Base-by-base conservation (phyloP, 768 basidiomycete genomes). In the Flagelloscypha sp. region DNA sequence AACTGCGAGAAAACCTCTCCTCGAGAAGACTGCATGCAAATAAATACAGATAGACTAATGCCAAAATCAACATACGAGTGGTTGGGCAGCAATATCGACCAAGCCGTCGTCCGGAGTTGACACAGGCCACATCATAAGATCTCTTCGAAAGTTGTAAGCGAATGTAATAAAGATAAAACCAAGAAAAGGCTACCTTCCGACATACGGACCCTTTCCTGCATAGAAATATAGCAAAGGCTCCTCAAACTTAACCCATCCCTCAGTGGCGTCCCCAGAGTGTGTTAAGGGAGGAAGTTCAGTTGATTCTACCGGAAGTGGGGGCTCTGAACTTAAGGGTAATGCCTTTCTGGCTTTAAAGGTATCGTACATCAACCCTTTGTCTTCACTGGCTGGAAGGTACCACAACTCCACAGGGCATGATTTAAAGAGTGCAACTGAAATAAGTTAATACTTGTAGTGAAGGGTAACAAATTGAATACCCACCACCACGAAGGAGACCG, bases 121-220 rank as follows among this genome's bases (percentile, higher is more conserved):
- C 3, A 85, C 78, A 0, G 86, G 89, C 50, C 89, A 92, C 17
- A 85, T 76, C 79, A 89, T 80, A 24, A 82, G 65, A 38, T 83
- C 79, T 12, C 81, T 81, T 34, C 40, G 10, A 25, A 20, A 20
- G n/a, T 8, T 34, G 38, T 34, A 43, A 35, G 9, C 39, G 30
- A 39, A 15, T 37, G 15, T 12, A 28, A 18, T 36, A 13, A 40
- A 33, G 6, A 13, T 22, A 28, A 10, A 20, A 16, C 17, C 18
- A 22, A 11, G 20, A 27, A 30, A 10, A 15, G 10, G 61, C 37
- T 47, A 79, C 81, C 76, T 65, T 35, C 66, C 70, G 27, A 84
- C 79, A 56, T 74, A 86, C 5, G 86, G 84, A 13, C 82, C 81
- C 55, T 86, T 80, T 5, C 87, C 86, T 5, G 79, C 84, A 49